These are phyloP conservation scores for Oryza glumipatula DNA, from an alignment of 176 grass and related monocot genomes.

Conservation along the genomic window DNA sequence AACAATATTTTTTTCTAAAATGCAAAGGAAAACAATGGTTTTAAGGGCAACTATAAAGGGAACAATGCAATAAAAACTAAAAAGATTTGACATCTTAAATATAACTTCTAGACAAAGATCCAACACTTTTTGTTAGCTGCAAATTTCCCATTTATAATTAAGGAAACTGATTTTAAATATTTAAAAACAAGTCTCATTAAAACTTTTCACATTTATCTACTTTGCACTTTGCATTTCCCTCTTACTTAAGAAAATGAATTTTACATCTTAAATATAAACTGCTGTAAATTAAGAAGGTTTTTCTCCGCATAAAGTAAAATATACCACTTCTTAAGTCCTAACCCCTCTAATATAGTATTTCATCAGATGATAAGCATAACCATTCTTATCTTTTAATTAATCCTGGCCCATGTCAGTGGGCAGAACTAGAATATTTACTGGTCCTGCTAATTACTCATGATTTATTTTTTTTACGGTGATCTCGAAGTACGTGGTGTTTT, in stretches of 20 bases:
- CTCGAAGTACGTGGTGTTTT: conserved; percentile 40
- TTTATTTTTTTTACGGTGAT: conserved; percentile 25
- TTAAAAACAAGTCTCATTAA: no score
- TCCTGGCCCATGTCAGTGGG: conserved; percentile 1
- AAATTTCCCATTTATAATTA: no score
- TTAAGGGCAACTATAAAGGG: no score
- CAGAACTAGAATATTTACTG: not conserved
- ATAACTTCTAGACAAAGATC: no score
- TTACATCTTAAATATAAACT: not conserved
- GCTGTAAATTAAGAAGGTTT: not conserved
- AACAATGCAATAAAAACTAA: no score
- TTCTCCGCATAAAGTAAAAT: not conserved
- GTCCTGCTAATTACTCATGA: not conserved
- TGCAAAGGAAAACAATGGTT: no score
- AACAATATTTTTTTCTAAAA: no score
- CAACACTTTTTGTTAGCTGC: no score
- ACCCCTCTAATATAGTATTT: conserved; percentile 8
- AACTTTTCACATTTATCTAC: not conserved
- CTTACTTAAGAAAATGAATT: not conserved
- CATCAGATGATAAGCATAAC: not conserved
- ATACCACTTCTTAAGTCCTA: not conserved
- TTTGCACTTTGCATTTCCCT: not conserved
- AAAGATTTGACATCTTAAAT: no score
- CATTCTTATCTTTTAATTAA: not conserved
- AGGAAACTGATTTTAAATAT: no score